These are phyloP conservation scores for Oryza glumipatula DNA, from an alignment of 176 grass and related monocot genomes.

Conservation along the genomic window DNA sequence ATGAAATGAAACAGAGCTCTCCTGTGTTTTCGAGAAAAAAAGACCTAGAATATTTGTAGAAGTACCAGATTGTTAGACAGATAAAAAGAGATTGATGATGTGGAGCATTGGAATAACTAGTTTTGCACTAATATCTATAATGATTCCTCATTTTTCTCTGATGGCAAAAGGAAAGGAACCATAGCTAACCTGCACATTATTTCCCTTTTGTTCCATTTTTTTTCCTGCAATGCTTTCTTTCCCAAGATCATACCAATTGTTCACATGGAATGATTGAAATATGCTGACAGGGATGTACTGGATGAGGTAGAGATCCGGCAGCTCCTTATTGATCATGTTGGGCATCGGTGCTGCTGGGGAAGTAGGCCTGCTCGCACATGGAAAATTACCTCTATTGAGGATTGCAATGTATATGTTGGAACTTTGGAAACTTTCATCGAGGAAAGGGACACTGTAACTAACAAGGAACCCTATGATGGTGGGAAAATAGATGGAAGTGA, in stretches of 20 bases:
- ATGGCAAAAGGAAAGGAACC: not conserved
- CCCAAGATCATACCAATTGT: not conserved
- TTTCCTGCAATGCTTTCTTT: not conserved
- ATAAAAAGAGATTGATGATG: not conserved
- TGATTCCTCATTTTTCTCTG: not conserved
- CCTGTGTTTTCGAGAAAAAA: too few species aligned
- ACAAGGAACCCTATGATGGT: constrained; percentile 63
- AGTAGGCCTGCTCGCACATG: constrained; percentile 79
- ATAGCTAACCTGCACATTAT: not conserved
- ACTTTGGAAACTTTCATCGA: constrained; percentile 92
- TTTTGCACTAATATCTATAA: constrained; percentile 13
- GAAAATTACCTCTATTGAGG: constrained; percentile 76
- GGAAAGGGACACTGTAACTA: constrained; percentile 65
- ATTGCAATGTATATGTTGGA: constrained; percentile 88
- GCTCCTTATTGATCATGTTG: constrained; percentile 83
- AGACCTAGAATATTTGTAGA: not conserved
- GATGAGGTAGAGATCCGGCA: constrained; percentile 92
- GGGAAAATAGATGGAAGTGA: constrained; percentile 75
- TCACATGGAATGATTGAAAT: constrained; percentile 45
- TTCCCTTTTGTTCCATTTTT: not conserved
- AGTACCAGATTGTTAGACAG: not conserved
- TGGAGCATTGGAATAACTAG: not conserved
- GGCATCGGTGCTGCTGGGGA: constrained; percentile 92
- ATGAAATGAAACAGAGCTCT: too few species aligned
- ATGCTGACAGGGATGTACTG: constrained; percentile 56